These are phyloP conservation scores for Acanthamoeba royreba DNA, from an alignment of 208 protist species.

Conservation along the genomic window DNA sequence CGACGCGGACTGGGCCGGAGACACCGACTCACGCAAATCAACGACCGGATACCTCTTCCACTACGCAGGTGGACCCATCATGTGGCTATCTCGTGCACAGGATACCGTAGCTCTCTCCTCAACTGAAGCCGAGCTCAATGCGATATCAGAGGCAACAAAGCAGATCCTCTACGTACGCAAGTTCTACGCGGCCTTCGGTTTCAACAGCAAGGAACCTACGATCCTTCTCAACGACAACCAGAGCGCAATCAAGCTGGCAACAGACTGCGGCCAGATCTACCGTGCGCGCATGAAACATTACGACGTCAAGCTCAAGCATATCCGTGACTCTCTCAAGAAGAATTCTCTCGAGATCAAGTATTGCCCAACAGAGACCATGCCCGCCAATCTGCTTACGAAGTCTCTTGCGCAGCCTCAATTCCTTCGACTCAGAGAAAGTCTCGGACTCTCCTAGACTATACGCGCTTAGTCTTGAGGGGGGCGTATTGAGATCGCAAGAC, in stretches of 20 bases:
- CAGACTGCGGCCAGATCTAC: background rate
- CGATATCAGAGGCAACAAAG: background rate
- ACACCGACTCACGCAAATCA: background rate
- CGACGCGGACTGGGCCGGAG: background rate
- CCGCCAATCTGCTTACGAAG: constrained; percentile 5
- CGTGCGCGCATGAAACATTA: background rate
- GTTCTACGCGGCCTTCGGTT: background rate
- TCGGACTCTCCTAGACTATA: too few species aligned
- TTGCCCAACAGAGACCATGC: background rate
- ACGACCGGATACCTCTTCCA: background rate
- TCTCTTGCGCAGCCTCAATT: background rate
- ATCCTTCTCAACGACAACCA: background rate
- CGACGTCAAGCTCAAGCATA: background rate
- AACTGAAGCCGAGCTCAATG: background rate
- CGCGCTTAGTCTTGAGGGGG: too few species aligned
- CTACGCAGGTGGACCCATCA: background rate
- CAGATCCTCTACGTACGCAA: background rate
- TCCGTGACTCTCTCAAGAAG: background rate
- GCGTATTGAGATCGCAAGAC: too few species aligned
- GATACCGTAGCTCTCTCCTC: background rate
- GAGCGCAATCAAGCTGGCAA: background rate
- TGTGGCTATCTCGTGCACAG: background rate
- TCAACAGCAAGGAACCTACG: background rate
- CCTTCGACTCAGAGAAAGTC: background rate
- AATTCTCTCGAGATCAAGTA: background rate